phyloP scores from a whole-genome alignment of 139 green algal species.

The Coelastrella sp. region DNA sequence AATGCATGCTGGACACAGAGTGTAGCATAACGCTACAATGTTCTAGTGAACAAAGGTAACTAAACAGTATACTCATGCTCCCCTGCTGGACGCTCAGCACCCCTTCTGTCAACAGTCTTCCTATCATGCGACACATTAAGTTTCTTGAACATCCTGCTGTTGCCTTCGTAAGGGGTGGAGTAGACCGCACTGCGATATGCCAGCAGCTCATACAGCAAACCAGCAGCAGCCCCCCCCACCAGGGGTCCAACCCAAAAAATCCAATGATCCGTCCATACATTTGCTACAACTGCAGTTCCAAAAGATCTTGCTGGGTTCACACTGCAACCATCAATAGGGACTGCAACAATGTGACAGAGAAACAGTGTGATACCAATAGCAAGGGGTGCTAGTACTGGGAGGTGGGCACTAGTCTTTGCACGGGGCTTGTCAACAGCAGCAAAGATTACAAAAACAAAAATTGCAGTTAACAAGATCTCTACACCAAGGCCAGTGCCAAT shows the following conservation, averaged over 20 bases:
- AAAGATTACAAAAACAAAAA: conserved; percentile 38
- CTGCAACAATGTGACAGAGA: not conserved
- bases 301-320: conserved; percentile 43
- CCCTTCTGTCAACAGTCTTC: too few species aligned
- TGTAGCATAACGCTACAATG: too few species aligned
- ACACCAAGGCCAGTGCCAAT: conserved; percentile 2
- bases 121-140: not conserved
- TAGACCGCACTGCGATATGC: not conserved
- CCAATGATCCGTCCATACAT: conserved; percentile 32
- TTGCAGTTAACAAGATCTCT: conserved; percentile 14
- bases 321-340: conserved; percentile 35
- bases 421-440: conserved; percentile 13
- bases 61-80: too few species aligned
- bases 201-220: conserved; percentile 23
- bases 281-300: conserved; percentile 28
- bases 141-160: not conserved
- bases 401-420: conserved; percentile 4
- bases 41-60: too few species aligned
- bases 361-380: conserved; percentile 34
- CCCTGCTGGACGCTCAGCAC: too few species aligned
- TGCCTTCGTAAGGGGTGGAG: not conserved
- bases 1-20: too few species aligned
- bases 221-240: not conserved
- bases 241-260: conserved; percentile 42
- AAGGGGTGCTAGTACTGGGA: conserved; percentile 28